phyloP scores from a whole-genome alignment of 495 filamentous ascomycete species.

The Chaetomium tenue region DNA sequence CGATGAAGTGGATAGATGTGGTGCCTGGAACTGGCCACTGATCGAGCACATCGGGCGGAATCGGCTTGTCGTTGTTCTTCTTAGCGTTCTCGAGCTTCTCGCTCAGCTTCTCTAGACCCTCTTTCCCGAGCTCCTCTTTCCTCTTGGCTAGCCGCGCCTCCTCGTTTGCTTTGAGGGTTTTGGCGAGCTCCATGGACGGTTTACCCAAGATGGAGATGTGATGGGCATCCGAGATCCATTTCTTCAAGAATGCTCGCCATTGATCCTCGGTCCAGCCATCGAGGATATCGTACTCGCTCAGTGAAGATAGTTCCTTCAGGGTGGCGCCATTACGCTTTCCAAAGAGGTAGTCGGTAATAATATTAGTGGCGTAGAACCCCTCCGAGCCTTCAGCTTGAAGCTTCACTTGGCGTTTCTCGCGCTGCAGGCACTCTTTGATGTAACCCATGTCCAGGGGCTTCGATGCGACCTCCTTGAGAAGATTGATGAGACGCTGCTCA shows the following conservation, averaged over 20 bases:
- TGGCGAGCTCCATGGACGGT: constrained; percentile 68
- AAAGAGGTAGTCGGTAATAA: constrained; percentile 90
- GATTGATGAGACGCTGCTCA: constrained; percentile 78
- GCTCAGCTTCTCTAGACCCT: constrained; percentile 63
- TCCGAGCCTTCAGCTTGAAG: constrained; percentile 74
- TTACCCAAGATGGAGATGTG: constrained; percentile 88
- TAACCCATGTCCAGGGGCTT: constrained; percentile 86
- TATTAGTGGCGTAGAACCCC: constrained; percentile 69
- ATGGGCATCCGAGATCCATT: constrained; percentile 80
- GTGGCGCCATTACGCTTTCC: constrained; percentile 82
- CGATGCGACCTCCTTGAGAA: constrained; percentile 73
- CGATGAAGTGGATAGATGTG: constrained; percentile 89
- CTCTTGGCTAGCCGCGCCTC: constrained; percentile 55
- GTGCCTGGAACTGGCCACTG: constrained; percentile 77
- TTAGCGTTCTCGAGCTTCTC: constrained; percentile 77
- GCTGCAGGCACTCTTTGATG: constrained; percentile 76
- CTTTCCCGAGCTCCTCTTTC: constrained; percentile 50
- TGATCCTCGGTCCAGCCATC: constrained; percentile 76
- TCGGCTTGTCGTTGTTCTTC: constrained; percentile 75
- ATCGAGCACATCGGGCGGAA: constrained; percentile 72
- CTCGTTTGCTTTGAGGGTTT: constrained; percentile 71
- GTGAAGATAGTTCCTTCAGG: constrained; percentile 61
- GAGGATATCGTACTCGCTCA: constrained; percentile 73
- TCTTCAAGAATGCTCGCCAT: constrained; percentile 77
- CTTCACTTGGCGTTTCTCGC: constrained; percentile 74